phyloP scores from a whole-genome alignment of 495 filamentous ascomycete species.

The Recurvomyces mirabilis region DNA sequence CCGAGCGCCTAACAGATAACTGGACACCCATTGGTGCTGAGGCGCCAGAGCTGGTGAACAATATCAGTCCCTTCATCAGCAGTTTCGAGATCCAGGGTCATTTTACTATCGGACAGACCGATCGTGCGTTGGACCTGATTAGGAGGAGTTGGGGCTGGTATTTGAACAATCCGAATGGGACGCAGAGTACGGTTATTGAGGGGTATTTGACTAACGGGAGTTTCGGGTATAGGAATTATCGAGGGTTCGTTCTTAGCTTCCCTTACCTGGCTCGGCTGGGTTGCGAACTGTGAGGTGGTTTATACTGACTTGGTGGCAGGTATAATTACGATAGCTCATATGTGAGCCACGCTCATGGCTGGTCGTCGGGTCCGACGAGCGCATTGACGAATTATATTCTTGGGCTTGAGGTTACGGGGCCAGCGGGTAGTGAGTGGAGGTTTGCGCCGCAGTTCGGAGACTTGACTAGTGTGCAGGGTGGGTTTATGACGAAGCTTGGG shows the following conservation, averaged over 20 bases:
- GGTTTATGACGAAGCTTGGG: conserved; percentile 26
- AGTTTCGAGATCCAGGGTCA: conserved; percentile 29
- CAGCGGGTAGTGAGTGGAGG: conserved; percentile 19
- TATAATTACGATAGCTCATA: conserved; percentile 21
- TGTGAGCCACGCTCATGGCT: conserved; percentile 30
- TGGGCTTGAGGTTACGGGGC: conserved; percentile 21
- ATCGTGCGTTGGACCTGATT: conserved; percentile 27
- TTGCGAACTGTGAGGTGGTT: too few relatives aligned
- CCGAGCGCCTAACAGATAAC: conserved; percentile 22
- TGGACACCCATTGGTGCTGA: conserved; percentile 28
- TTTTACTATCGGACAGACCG: conserved; percentile 21
- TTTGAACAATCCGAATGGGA: conserved; percentile 27
- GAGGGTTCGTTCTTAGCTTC: too few relatives aligned
- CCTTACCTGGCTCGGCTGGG: too few relatives aligned
- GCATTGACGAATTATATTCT: conserved; percentile 27
- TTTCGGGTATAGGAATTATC: conserved; percentile 24
- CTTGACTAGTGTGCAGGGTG: conserved; percentile 22
- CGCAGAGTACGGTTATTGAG: conserved; percentile 27
- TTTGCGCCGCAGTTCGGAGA: conserved; percentile 28
- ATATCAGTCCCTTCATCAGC: conserved; percentile 30
- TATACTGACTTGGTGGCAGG: too few relatives aligned
- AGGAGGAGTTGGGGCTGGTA: conserved; percentile 33
- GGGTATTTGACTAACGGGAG: conserved; percentile 27
- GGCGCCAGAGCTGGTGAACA: conserved; percentile 25
- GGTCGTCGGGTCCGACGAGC: conserved; percentile 25